phyloP scores from a whole-genome alignment of 1,284 basidiomycete species.

The Malassezia japonica region DNA sequence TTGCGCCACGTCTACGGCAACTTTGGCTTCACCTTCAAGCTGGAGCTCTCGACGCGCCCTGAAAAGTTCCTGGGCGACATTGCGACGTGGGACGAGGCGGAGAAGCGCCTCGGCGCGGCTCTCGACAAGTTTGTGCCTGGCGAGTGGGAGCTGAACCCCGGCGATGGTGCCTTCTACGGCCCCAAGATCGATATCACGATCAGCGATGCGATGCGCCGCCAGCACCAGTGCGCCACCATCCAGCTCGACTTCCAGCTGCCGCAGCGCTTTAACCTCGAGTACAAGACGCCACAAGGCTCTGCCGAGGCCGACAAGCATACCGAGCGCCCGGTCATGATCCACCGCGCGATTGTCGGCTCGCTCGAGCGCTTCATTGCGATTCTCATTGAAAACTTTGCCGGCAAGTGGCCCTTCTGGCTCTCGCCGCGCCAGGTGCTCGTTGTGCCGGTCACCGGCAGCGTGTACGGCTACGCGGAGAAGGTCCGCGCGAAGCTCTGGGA shows the following conservation, averaged over 20 bases:
- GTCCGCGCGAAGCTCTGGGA: conserved; percentile 62
- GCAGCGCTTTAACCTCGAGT: conserved; percentile 91
- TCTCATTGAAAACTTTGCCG: conserved; percentile 91
- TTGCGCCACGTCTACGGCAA: conserved; percentile 78
- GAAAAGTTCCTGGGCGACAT: conserved; percentile 86
- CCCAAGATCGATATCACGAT: conserved; percentile 91
- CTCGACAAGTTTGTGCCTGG: conserved; percentile 80
- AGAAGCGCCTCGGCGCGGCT: conserved; percentile 76
- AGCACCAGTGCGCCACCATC: conserved; percentile 91
- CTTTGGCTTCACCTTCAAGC: conserved; percentile 94
- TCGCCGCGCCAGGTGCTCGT: conserved; percentile 88
- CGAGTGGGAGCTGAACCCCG: conserved; percentile 86
- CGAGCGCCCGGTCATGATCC: conserved; percentile 93
- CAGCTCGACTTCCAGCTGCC: conserved; percentile 99
- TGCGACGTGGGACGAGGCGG: conserved; percentile 80
- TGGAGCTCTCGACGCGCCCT: conserved; percentile 90
- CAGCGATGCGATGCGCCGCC: conserved; percentile 80
- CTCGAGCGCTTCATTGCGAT: conserved; percentile 95
- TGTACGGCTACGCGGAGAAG: conserved; percentile 75
- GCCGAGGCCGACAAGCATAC: conserved; percentile 49
- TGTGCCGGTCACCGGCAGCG: conserved; percentile 80
- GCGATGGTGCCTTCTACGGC: conserved; percentile 70
- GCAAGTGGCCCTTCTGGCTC: conserved; percentile 99
- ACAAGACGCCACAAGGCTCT: conserved; percentile 56
- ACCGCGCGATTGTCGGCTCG: conserved; percentile 89